Conservation (phyloP, 2,329 filamentous ascomycete genomes). For the Acephala macrosclerotiorum region DNA sequence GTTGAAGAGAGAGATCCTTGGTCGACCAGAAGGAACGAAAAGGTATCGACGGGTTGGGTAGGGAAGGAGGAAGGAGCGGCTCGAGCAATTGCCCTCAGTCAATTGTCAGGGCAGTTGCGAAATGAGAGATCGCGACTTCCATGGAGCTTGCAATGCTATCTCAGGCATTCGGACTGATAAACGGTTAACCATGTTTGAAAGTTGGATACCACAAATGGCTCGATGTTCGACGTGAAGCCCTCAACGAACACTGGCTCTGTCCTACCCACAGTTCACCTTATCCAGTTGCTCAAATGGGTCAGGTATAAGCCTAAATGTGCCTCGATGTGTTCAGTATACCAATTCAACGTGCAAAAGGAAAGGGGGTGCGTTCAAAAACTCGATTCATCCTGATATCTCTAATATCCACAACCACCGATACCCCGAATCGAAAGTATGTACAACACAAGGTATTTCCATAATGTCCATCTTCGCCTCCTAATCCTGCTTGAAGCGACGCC, state of each 20-base stretch:
- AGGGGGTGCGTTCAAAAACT: background rate
- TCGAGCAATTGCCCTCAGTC: background rate
- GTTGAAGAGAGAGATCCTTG: slow-evolving; percentile 8
- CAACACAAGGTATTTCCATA: slow-evolving; percentile 30
- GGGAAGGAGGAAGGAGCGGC: background rate
- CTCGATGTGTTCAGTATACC: background rate
- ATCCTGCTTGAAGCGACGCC: slow-evolving; percentile 34
- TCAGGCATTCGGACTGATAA: no score
- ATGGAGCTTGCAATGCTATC: no score
- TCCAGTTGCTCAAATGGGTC: no score
- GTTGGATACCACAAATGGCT: no score
- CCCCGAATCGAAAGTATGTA: slow-evolving; percentile 38
- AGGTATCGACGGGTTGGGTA: background rate
- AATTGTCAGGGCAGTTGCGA: background rate
- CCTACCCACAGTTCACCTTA: no score
- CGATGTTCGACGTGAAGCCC: no score
- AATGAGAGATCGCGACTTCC: background rate
- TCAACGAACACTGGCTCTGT: no score
- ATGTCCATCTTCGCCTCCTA: slow-evolving; percentile 21
- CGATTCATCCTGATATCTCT: slow-evolving; percentile 35
- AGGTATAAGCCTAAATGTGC: background rate
- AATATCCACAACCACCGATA: slow-evolving; percentile 26
- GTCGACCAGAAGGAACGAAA: background rate
- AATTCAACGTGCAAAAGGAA: background rate
- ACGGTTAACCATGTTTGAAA: no score